phyloP scores from a whole-genome alignment of 2,329 filamentous ascomycete species.

The Aureobasidium sp. region DNA sequence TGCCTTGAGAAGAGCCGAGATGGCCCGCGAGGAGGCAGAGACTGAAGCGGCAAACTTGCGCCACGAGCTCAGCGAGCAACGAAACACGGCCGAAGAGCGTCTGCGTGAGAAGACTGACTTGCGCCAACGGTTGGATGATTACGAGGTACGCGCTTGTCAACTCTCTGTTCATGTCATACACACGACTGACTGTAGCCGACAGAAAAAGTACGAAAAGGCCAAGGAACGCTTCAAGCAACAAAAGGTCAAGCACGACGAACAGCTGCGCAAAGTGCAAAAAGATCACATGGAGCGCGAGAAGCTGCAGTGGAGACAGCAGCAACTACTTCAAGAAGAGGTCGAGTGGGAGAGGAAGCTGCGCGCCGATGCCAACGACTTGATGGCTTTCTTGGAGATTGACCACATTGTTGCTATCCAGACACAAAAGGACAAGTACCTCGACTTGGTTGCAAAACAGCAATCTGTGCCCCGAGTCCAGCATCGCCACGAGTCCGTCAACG shows the following conservation, averaged over 20 bases:
- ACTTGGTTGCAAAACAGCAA: conserved; percentile 25
- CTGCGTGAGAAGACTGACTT: conserved; percentile 60
- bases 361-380: conserved; percentile 61
- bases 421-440: conserved; percentile 30
- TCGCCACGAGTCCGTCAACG: not conserved
- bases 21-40: conserved; percentile 58
- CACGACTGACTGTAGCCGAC: conserved; percentile 22
- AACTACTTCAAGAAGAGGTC: conserved; percentile 60
- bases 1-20: conserved; percentile 38
- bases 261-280: conserved; percentile 30
- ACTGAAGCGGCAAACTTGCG: conserved; percentile 56
- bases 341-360: conserved; percentile 51
- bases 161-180: not conserved
- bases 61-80: conserved; percentile 53
- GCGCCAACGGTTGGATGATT: conserved; percentile 41
- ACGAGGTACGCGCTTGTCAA: conserved; percentile 20
- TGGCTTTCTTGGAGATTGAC: conserved; percentile 71
- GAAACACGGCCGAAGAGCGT: conserved; percentile 57
- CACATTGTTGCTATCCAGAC: conserved; percentile 48
- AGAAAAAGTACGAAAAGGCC: conserved; percentile 23
- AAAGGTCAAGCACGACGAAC: conserved; percentile 34
- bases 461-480: not conserved
- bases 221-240: conserved; percentile 23
- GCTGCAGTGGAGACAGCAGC: conserved; percentile 43
- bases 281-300: conserved; percentile 60